Evolutionary conservation across 2,329 filamentous ascomycete genomes (phyloP).

Genomic region (Trichoderma semiorbis): DNA sequence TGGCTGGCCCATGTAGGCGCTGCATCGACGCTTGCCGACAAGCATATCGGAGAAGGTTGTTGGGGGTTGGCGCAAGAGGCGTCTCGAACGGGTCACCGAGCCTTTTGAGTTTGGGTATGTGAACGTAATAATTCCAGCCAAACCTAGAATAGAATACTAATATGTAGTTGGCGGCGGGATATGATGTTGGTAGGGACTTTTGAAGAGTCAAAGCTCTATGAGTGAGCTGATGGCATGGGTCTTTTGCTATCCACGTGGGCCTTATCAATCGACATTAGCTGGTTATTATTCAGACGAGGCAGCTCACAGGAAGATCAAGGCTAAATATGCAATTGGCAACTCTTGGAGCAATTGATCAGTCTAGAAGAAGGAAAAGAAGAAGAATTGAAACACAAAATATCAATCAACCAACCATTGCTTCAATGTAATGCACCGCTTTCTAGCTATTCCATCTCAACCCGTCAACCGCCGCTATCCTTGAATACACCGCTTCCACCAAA

Average conservation of each 20-base stretch:
- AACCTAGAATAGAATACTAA: neutral
- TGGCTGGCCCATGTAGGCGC: neutral
- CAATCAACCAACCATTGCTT: neutral
- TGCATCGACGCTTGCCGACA: neutral
- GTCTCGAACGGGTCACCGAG: neutral
- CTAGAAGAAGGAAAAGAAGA: neutral
- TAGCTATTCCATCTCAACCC: neutral
- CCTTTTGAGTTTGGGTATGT: neutral
- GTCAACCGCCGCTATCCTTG: neutral
- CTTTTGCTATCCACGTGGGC: neutral
- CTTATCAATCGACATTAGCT: neutral
- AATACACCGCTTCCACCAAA: neutral
- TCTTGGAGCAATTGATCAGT: neutral
- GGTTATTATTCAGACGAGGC: neutral
- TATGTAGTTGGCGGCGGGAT: neutral
- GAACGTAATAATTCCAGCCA: neutral
- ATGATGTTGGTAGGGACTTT: neutral
- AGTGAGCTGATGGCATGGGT: neutral
- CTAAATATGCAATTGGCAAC: neutral
- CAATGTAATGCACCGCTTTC: neutral
- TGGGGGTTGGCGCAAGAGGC: neutral
- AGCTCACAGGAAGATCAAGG: neutral
- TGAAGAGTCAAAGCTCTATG: neutral
- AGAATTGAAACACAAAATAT: neutral
- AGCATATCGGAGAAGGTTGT: neutral